Base-by-base conservation (phyloP, 2,329 filamentous ascomycete genomes). In the Orbilia ellipsospora region DNA sequence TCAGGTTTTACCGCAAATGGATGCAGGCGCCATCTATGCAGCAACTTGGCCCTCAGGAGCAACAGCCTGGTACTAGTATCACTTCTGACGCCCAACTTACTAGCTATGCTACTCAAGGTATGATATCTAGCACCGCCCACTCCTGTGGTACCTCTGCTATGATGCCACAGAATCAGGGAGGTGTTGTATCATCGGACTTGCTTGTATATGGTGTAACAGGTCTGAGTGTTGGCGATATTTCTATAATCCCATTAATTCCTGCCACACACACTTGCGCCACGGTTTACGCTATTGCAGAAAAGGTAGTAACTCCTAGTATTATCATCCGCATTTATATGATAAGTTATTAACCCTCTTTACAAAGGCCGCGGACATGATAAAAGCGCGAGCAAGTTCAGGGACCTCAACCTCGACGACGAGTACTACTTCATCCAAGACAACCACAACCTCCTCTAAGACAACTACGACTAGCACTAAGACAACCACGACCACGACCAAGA, bases 61-160 rank as follows among this genome's bases (percentile, higher is more conserved):
- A 80, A 12, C 67, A 76, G 6, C 83, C 83, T 2, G 81, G 78
- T 2, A 60, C 79, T 8, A 77, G 77, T 12, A 78, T 82, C 12
- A 78, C 80, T 4, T 78, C 77, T 20, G 80, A 81, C 57, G 80
- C 79, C 36, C 78, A 80, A 18, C 65, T 83, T 51, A 78, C 75
- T 40, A 44, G 36, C 15, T 79, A 62, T 67, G 63, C 76, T 28
- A 80, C 80, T 48, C 63, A 78, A 50, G 80, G 79, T 6, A 78
- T 77, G 54, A 78, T 83, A 15, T 80, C 80, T n/a, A 85, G 84
- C 0, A 84, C 84, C 57, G 87, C 84, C 78, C 86, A 88, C 79
- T 83, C 85, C 0, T 80, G 82, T 1, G 85, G 87, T 12, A 87
- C 84, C n/a, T 83, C 83, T 52, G 83, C 84, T 6, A 87, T 87